phyloP scores from a whole-genome alignment of 2,329 filamentous ascomycete species.

The Aspergillus quadrilineatus region DNA sequence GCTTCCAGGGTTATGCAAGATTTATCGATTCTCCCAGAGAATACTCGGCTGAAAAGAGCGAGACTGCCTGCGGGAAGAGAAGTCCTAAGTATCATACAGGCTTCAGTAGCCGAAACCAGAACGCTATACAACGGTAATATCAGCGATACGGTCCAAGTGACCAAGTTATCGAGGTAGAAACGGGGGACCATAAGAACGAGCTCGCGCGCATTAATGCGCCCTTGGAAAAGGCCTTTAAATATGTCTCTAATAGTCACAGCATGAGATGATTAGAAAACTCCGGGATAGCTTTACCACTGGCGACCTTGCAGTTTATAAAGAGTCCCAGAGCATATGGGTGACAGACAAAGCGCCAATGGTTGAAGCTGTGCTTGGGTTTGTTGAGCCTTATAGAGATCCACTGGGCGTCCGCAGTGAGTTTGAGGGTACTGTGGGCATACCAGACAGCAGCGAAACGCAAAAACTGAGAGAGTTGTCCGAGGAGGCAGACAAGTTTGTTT shows the following conservation, averaged over 20 bases:
- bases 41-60: conserved; percentile 48
- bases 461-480: conserved; percentile 17
- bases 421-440: conserved; percentile 47
- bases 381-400: conserved; percentile 57
- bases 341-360: conserved; percentile 53
- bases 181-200: conserved; percentile 17
- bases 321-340: conserved; percentile 55
- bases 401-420: conserved; percentile 55
- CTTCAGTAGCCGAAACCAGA: conserved; percentile 8
- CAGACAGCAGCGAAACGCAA: conserved; percentile 24
- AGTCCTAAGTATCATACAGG: conserved; percentile 45
- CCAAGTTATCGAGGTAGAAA: conserved; percentile 2
- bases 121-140: not conserved
- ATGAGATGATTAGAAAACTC: not conserved
- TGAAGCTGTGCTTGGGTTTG: conserved; percentile 55
- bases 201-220: conserved; percentile 1
- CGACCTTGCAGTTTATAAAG: conserved; percentile 36
- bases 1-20: conserved; percentile 49
- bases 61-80: conserved; percentile 42
- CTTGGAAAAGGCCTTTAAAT: not conserved
- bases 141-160: not conserved
- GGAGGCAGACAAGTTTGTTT: conserved; percentile 12
- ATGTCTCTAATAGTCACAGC: not conserved
- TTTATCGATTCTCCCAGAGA: conserved; percentile 46
- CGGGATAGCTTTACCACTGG: not conserved